These are phyloP conservation scores for Camelina neglecta DNA, from an alignment of 345 rosid genomes.

Conservation along the genomic window DNA sequence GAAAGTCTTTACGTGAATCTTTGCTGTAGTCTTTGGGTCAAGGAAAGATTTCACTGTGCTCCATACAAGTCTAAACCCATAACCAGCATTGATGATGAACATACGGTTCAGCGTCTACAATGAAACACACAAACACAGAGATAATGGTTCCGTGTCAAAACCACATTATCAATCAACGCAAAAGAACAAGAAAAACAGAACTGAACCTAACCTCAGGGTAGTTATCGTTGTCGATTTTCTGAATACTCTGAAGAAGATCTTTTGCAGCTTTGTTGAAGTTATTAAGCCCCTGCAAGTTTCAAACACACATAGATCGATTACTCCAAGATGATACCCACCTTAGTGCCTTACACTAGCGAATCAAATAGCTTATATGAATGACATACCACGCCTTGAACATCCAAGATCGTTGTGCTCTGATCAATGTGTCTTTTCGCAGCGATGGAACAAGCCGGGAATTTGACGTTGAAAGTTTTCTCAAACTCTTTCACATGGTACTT, in stretches of 20 bases:
- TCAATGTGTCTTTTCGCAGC: constrained; percentile 78
- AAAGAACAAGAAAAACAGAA: neutral
- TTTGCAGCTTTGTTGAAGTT: constrained; percentile 82
- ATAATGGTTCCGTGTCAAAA: constrained; percentile 20
- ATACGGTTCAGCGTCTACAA: constrained; percentile 90
- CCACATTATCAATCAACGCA: constrained; percentile 7
- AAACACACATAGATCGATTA: constrained; percentile 22
- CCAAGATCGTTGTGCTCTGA: constrained; percentile 92
- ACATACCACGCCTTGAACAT: constrained; percentile 96
- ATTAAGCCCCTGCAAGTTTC: constrained; percentile 61
- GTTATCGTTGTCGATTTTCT: constrained; percentile 79
- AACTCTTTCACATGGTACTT: constrained; percentile 89
- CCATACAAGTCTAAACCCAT: constrained; percentile 92
- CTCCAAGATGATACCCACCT: neutral
- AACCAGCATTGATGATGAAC: constrained; percentile 96
- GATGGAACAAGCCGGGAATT: constrained; percentile 82
- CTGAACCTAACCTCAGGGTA: constrained; percentile 72
- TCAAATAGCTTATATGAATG: neutral
- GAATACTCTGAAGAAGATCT: constrained; percentile 71
- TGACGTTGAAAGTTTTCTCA: constrained; percentile 71
- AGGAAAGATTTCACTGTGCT: constrained; percentile 79
- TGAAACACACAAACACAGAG: neutral
- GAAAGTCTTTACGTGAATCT: constrained; percentile 73
- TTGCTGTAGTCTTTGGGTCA: constrained; percentile 93
- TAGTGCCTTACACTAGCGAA: too few relatives aligned